Base-by-base conservation (phyloP, 768 basidiomycete genomes). In the Lactifluus piperatus region DNA sequence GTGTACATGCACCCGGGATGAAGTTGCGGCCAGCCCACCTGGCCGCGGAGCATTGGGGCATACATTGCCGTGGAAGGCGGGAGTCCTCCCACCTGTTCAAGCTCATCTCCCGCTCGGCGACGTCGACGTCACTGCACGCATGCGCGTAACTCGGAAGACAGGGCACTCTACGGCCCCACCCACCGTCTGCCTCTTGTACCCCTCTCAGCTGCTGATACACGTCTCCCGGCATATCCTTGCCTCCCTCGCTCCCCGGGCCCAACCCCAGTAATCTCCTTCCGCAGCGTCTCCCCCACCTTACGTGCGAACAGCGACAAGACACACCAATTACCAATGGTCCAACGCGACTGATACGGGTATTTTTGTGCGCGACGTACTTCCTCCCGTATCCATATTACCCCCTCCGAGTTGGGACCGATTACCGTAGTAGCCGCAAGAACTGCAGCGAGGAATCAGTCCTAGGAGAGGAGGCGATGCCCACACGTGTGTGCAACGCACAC, bases 191-290 rank as follows among this genome's bases (percentile, higher is more conserved):
- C 78, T 87, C 6, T 74, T 87, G 0, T 85, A 86, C 60, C 84
- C 85, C 5, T 79, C 81, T 0, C 85, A 87, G 63, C 85, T 85
- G 0, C 77, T 87, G 6, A 83, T 81, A 1, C 84, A 88, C 66
- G 74, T 84, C 48, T 74, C 77, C 50, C 72, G 79, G 13, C 77
- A 86, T 41, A 83, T 87, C 26, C 69, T 75, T 4, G 75, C 79
- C 7, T 74, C 75, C 14, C 65, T 81, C 41, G 60, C 71, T 30
- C 30, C 30, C 30, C 4, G 30, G 30, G 30, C 4, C 4, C 4
- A 7, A 71, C 83, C 16, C 37, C 2, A 39, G 2, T 7, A 2
- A 39, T 16, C 22, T 76, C 79, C 27, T 82, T 81, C 66, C 73
- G 74, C 20, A 77, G 76, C 64, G 65, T 65, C 0, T 73, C 75